Evolutionary conservation across 164 flowering plant species (phyloP).

Genomic region (Magnolia officinalis): DNA sequence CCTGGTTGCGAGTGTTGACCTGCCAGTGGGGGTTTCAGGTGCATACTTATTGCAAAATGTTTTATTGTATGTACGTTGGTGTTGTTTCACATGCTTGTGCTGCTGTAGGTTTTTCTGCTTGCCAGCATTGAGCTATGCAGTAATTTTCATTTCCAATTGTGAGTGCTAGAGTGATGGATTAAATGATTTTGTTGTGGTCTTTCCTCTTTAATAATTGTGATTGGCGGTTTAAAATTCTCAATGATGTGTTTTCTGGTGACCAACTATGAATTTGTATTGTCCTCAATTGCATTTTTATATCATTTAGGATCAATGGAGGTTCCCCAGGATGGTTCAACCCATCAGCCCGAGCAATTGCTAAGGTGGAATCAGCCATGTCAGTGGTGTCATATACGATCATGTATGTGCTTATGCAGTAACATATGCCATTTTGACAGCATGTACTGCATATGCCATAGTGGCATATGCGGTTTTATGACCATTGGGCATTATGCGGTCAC

Average conservation of each 20-base stretch:
- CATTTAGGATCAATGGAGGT: neutral
- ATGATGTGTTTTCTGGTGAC: neutral
- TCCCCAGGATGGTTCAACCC: no score
- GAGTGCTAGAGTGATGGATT: neutral
- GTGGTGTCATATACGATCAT: no score
- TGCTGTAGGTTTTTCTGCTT: neutral
- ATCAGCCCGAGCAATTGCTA: no score
- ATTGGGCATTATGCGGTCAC: no score
- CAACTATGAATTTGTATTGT: neutral
- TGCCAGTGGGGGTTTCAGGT: constrained; percentile 16
- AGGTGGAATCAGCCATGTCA: no score
- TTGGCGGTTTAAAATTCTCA: neutral
- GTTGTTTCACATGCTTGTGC: neutral
- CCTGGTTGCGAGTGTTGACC: neutral
- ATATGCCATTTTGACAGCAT: no score
- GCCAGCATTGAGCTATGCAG: neutral
- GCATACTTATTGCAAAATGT: neutral
- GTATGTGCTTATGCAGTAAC: no score
- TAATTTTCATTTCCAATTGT: neutral
- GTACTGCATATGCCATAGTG: no score
- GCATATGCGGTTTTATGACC: no score
- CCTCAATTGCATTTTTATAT: neutral
- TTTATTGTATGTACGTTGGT: neutral
- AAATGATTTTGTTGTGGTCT: neutral
- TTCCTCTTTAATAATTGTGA: neutral